Base-by-base conservation (phyloP, 805 yeast genomes). In the Lachancea dasiensis region DNA sequence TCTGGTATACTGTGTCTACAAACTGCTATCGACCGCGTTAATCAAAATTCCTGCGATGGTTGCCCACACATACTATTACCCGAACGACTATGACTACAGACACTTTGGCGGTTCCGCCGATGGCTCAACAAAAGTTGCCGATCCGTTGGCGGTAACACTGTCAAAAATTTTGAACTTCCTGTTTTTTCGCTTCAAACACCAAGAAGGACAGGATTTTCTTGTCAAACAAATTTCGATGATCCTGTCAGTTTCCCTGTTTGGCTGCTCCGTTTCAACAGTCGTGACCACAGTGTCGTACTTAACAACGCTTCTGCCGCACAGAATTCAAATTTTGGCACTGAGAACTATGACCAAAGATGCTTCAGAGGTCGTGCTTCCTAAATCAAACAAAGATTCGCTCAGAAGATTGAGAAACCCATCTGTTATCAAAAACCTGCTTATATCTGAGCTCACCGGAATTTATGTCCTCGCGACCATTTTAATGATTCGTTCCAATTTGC, bases 231-330 rank as follows among this genome's bases (percentile, higher is more conserved):
- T 66, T 11, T 65, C 69, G 31, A 68, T 81, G 41, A 45, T 75
- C 2, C 51, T 81, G 11, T 75, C 85, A 1, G 75, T 80, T 8
- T 67, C 71, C 11, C 63, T 81, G 36, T 81, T 81, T 48, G 50
- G 74, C 1, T 70, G 81, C 41, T 77, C 86, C 1, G 69, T 81
- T 48, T 77, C 81, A 18, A 79, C 79, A 39, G 87, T 81, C 1
- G 56, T 70, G 33, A 61, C 70, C 27, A 79, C 89, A 0, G 70
- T 81, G 41, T 69, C 74, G 28, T 79, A 80, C 23, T 58, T 80
- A 11, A 52, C 64, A 26, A 58, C 61, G 10, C 49, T 67, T 27
- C 36, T 66, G 6, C 71, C 71, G 3, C 43, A 59, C 6, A 57
- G 58, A 28, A 46, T 65, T n/a, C 61, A 60, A 25, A 40, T 50